Base-by-base conservation (phyloP, 306 rosid species). In the Geum urbanum region DNA sequence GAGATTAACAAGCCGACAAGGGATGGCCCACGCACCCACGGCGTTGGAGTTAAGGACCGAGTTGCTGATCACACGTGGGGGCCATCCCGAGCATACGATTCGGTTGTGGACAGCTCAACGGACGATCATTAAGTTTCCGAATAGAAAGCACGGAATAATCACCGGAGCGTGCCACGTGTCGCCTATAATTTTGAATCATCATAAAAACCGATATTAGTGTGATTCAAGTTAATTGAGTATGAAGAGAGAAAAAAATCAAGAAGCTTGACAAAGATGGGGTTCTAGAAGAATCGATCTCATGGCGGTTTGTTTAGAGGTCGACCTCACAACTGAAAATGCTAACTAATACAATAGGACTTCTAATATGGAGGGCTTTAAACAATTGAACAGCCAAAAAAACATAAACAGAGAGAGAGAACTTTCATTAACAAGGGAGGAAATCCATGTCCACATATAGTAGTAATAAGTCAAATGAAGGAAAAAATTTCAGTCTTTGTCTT, bases 1-100 rank as follows among this genome's bases (percentile, higher is more conserved):
- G 41, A 22, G 15, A 22, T 55, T 76, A 88, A 86, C 92, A 89
- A 83, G 24, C 81, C 83, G 92, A 84, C 96, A 86, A 55, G 63
- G 63, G 75, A 11, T 79, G 85, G 89, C 16, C 88, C 88, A 18
- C 50, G 7, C 10, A 32, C 60, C 60, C 67, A 61, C 77, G 44
- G 63, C 63, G 72, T 67, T 4, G 67, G 22, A 74, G 75, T 67
- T 48, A 48, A 71, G 74, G 63, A 74, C 57, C 2, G 2, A 9
- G 5, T 45, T 70, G 16, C 53, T 68, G 11, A 54, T 55, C 51
- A 37, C 59, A 63, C 59, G 71, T 41, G 71, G 73, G 76, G 66
- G 55, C 72, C 69, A 49, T 12, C 4, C 2, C 16, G 16, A 27
- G 9, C 70, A 54, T 76, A 18, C n/a, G 52, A 76, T 41, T 73